Evolutionary conservation across 139 green algal genomes (phyloP).

Genomic region (Yamagishiella unicocca): DNA sequence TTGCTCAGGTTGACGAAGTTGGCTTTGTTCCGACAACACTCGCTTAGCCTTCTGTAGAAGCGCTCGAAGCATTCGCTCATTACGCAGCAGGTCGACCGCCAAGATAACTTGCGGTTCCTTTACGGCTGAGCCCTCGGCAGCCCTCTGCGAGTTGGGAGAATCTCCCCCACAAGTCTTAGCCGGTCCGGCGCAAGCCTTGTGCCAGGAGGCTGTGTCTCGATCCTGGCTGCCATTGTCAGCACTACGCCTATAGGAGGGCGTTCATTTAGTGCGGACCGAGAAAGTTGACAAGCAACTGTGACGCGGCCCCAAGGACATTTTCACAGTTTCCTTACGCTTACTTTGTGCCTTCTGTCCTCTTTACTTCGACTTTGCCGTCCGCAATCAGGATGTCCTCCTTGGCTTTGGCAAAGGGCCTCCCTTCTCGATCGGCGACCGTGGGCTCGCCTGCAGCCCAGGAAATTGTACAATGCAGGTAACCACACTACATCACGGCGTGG

Average conservation of each 20-base stretch:
- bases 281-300: too few species aligned
- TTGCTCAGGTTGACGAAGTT: background rate
- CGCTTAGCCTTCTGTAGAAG: conserved; percentile 38
- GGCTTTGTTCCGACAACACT: background rate
- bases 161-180: background rate
- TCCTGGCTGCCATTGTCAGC: background rate
- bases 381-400: background rate
- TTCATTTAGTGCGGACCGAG: too few species aligned
- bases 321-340: background rate
- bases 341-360: conserved; percentile 1
- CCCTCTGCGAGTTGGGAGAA: background rate
- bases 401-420: background rate
- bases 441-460: background rate
- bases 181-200: background rate
- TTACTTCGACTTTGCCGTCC: background rate
- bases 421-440: background rate
- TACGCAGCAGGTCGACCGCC: background rate
- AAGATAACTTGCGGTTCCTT: background rate
- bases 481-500: too few species aligned
- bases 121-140: background rate
- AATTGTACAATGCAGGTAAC: too few species aligned
- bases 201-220: background rate
- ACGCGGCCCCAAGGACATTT: too few species aligned
- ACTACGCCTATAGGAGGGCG: background rate
- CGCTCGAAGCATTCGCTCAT: conserved; percentile 31